A percentile compares a stretch with the other conserved stretches of the same genome.
phyloP scores from a whole-genome alignment of 225 moss, liverwort and hornwort genomes.

The Sphagnum tenellum region DNA sequence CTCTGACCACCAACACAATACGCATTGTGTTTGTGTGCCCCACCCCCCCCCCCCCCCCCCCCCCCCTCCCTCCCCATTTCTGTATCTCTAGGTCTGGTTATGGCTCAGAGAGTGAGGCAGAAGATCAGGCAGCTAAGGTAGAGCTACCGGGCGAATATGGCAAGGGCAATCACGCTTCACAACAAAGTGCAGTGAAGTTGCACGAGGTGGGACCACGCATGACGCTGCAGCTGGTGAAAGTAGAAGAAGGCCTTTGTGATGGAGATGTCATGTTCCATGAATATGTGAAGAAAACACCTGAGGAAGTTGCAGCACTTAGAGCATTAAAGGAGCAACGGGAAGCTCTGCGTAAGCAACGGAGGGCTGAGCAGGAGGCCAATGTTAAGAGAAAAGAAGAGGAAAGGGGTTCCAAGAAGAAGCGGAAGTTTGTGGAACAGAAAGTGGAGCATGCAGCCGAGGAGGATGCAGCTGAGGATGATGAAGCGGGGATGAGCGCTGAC shows the following conservation, averaged over 20 bases:
- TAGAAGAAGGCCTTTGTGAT: conserved; percentile 90
- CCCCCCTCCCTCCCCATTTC: no score
- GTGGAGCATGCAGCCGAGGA: conserved; percentile 24
- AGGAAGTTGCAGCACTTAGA: conserved; percentile 62
- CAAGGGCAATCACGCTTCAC: conserved; percentile 82
- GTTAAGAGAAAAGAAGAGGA: conserved; percentile 75
- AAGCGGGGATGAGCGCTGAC: conserved; percentile 24
- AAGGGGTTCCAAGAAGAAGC: conserved; percentile 29
- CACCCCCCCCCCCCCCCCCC: no score
- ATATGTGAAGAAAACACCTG: conserved; percentile 81
- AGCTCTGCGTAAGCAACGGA: conserved; percentile 83
- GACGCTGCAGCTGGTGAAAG: conserved; percentile 92
- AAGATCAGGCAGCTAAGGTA: conserved; percentile 83
- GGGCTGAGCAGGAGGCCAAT: conserved; percentile 84
- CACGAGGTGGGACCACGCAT: conserved; percentile 90
- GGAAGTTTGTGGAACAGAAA: conserved; percentile 34
- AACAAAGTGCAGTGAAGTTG: conserved; percentile 86
- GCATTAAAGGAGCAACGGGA: conserved; percentile 76
- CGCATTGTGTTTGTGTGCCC: no score
- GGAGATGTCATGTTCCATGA: conserved; percentile 94
- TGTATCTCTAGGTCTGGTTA: conserved; percentile 55
- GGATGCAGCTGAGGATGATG: conserved; percentile 32
- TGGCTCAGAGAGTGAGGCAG: conserved; percentile 95
- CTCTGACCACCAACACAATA: no score
- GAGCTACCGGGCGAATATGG: conserved; percentile 77